A percentile compares a stretch with the other conserved stretches of the same genome.
phyloP scores from a whole-genome alignment of 73 alveolate genomes.

The Paramecium tetraurelia region DNA sequence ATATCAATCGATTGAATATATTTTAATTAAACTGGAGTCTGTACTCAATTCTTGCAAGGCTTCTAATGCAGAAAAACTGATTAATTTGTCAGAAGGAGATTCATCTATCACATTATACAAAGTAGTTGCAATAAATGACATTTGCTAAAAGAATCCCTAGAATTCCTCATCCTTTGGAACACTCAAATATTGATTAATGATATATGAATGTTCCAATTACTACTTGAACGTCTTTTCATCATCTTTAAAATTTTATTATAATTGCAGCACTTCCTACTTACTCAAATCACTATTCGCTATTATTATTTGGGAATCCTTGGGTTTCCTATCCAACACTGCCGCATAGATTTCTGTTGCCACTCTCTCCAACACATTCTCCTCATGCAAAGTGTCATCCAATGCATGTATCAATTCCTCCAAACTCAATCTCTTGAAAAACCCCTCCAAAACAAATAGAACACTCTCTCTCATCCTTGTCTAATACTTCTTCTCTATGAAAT shows the following conservation, averaged over 20 bases:
- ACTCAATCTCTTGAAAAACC: background rate
- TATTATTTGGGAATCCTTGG: background rate
- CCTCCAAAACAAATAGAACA: background rate
- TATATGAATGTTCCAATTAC: background rate
- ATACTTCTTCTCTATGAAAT: conserved; percentile 27
- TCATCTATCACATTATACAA: background rate
- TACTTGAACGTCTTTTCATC: conserved; percentile 12
- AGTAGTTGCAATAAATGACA: background rate
- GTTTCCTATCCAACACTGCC: background rate
- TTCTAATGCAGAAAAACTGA: background rate
- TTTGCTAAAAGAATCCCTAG: background rate
- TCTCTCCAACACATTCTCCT: background rate
- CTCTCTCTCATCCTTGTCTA: background rate
- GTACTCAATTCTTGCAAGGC: background rate
- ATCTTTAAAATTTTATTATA: background rate
- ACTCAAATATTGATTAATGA: background rate
- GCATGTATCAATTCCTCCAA: background rate
- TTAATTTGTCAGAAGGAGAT: background rate
- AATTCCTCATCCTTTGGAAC: background rate
- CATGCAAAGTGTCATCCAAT: background rate
- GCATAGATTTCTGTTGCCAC: background rate
- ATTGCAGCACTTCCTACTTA: background rate
- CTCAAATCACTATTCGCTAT: background rate
- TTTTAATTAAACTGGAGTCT: background rate
- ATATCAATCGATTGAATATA: conserved; percentile 2